phyloP scores from a whole-genome alignment of 2,329 filamentous ascomycete species.

The Fusarium oxysporum region DNA sequence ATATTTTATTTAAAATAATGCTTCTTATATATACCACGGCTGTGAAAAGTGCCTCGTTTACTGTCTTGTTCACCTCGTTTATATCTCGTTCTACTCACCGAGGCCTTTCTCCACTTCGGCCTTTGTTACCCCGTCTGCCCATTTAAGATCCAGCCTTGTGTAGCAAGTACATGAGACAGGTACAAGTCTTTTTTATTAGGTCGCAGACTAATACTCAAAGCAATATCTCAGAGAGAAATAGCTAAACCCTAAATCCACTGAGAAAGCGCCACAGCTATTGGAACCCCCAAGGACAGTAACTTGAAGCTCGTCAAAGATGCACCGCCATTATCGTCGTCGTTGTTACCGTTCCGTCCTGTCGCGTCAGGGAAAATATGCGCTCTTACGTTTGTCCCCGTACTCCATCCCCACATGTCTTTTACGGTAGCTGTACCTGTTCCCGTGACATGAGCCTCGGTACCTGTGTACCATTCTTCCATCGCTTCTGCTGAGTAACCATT shows the following conservation, averaged over 20 bases:
- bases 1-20: neutral
- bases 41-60: neutral
- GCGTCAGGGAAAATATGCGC: neutral
- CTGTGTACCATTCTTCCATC: neutral
- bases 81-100: neutral
- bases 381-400: neutral
- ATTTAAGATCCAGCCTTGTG: neutral
- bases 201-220: neutral
- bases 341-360: neutral
- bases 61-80: neutral
- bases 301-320: neutral
- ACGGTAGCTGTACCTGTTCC: neutral
- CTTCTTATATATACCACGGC: neutral
- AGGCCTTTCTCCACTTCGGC: neutral
- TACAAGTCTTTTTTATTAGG: neutral
- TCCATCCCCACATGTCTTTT: neutral
- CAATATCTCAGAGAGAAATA: neutral
- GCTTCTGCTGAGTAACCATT: neutral
- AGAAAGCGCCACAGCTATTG: neutral
- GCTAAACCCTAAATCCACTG: neutral
- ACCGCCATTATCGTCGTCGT: neutral
- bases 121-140: neutral
- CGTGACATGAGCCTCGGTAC: neutral
- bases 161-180: neutral
- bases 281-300: rapidly evolving